These are phyloP conservation scores for Fusarium torulosum DNA, from an alignment of 2,329 filamentous ascomycete species.

Conservation along the genomic window DNA sequence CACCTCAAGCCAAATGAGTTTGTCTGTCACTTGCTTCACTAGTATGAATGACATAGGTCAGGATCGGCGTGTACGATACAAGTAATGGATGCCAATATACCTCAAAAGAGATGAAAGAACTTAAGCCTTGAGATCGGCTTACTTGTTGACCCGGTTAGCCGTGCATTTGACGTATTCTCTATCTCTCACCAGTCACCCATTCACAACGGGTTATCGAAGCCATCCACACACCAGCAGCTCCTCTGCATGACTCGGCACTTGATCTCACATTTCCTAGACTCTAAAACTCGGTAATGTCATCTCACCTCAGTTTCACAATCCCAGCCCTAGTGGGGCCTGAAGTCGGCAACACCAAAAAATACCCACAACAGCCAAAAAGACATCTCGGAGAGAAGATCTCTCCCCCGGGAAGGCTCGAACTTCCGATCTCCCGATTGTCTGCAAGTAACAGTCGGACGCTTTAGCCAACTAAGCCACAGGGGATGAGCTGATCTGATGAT, in stretches of 20 bases:
- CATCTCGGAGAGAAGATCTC: constrained; percentile 27
- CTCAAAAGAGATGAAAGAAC: not conserved
- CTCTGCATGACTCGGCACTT: not conserved
- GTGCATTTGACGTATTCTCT: not conserved
- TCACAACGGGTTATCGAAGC: not conserved
- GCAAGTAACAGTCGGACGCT: constrained; percentile 45
- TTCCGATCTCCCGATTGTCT: constrained; percentile 50
- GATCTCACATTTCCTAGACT: not conserved
- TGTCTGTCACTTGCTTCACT: not conserved
- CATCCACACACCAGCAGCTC: not conserved
- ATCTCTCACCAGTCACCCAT: not conserved
- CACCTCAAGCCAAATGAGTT: constrained; percentile 14
- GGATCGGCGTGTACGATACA: not conserved
- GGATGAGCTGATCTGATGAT: constrained; percentile 37
- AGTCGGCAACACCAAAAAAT: constrained; percentile 13
- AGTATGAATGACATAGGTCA: not conserved
- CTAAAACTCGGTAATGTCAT: not conserved
- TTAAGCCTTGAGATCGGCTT: not conserved
- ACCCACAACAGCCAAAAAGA: constrained; percentile 28
- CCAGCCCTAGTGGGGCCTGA: constrained; percentile 27
- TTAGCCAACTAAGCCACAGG: constrained; percentile 47
- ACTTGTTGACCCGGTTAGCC: not conserved
- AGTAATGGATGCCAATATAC: not conserved
- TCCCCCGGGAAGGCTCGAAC: constrained; percentile 51
- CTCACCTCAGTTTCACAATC: constrained; percentile 18